Conservation (phyloP, 768 basidiomycete genomes). For the Gyrodon lividus region DNA sequence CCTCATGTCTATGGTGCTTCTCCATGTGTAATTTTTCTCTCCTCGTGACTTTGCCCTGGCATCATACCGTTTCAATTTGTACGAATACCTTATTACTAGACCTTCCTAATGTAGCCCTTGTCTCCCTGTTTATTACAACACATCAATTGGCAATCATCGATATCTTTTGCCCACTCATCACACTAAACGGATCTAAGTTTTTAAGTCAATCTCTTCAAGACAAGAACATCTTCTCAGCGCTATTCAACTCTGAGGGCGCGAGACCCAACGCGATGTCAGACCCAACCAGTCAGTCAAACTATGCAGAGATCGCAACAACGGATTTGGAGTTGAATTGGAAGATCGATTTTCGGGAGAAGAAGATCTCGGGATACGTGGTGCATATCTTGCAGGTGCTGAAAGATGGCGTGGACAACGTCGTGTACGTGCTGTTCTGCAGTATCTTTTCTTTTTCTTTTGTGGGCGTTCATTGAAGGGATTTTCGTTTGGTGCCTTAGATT, state of each 20-base stretch:
- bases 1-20: conserved; percentile 2
- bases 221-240: not conserved
- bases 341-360: conserved; percentile 65
- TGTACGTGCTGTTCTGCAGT: conserved; percentile 44
- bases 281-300: conserved; percentile 82
- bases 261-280: conserved; percentile 38
- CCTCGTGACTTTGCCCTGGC: not conserved
- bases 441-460: not conserved
- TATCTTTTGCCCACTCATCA: not conserved
- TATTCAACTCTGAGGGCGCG: not conserved
- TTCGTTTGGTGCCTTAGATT: conserved; percentile 45
- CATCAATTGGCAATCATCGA: not conserved
- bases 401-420: conserved; percentile 52
- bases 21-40: not conserved
- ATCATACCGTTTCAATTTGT: conserved; percentile 2
- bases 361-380: conserved; percentile 62
- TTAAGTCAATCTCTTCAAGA: not conserved
- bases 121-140: conserved; percentile 2
- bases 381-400: conserved; percentile 59
- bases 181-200: not conserved
- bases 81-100: conserved; percentile 1
- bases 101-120: conserved; percentile 9
- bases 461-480: not conserved
- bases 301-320: conserved; percentile 59
- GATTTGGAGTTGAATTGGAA: conserved; percentile 77